phyloP scores from a whole-genome alignment of 1,139 yeast species.

The Nakaseomyces uthaithaninus region DNA sequence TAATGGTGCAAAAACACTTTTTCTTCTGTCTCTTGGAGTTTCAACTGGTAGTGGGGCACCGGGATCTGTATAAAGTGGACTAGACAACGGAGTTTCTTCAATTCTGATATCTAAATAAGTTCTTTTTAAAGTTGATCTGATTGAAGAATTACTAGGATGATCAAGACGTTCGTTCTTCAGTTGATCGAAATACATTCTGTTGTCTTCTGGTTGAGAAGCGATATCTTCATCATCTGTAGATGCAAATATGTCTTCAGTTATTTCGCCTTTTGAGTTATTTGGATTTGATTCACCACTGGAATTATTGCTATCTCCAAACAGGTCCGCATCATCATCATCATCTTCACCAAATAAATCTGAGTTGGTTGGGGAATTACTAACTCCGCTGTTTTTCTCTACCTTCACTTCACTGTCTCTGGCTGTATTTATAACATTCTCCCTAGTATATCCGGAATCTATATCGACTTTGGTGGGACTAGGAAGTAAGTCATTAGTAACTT shows the following conservation, averaged over 20 bases:
- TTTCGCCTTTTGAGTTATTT: slow-evolving; percentile 20
- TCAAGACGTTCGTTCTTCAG: background rate
- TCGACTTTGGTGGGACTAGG: slow-evolving; percentile 14
- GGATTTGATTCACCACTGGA: slow-evolving; percentile 15
- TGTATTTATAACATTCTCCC: background rate
- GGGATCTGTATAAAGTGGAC: slow-evolving; percentile 63
- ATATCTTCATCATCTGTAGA: slow-evolving; percentile 30
- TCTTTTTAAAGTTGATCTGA: slow-evolving; percentile 19
- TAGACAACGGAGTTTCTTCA: slow-evolving; percentile 45
- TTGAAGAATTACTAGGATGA: slow-evolving; percentile 4
- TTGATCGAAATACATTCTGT: slow-evolving; percentile 8
- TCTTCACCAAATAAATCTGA: slow-evolving; percentile 25
- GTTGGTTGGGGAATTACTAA: slow-evolving; percentile 18
- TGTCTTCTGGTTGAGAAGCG: slow-evolving; percentile 11
- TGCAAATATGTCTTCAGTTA: slow-evolving; percentile 31
- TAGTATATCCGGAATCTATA: background rate
- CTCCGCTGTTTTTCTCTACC: slow-evolving; percentile 7
- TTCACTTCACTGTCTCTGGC: background rate
- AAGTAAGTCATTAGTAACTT: slow-evolving; percentile 12
- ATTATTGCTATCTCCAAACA: slow-evolving; percentile 30
- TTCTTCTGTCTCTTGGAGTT: slow-evolving; percentile 45
- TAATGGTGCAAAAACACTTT: slow-evolving; percentile 71
- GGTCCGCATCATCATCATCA: slow-evolving; percentile 26
- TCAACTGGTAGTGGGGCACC: slow-evolving; percentile 73
- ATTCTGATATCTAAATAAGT: slow-evolving; percentile 45